Evolutionary conservation across 73 alveolate species (phyloP).

Genomic region (Symbiodinium natans): DNA sequence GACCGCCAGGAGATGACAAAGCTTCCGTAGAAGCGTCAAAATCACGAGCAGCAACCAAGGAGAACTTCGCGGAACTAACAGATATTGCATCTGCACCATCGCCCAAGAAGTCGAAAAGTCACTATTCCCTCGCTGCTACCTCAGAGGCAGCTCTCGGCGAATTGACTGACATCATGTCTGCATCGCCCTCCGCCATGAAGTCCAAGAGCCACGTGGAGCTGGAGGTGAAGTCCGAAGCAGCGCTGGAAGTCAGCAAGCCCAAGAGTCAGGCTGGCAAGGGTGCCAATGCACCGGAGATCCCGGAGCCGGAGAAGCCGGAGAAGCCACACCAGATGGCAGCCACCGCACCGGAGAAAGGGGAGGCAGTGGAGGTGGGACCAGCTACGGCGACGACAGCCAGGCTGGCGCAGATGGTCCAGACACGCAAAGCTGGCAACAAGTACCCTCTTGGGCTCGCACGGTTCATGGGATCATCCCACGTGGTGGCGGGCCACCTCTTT

Average conservation of each 20-base stretch:
- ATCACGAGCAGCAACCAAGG: neutral
- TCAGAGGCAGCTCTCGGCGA: neutral
- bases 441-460: slow-evolving; percentile 84
- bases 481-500: slow-evolving; percentile 69
- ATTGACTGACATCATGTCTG: neutral
- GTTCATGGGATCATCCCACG: slow-evolving; percentile 87
- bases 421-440: slow-evolving; percentile 47
- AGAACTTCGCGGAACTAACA: neutral
- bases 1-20: no score
- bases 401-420: neutral
- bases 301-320: neutral
- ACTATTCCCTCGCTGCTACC: neutral
- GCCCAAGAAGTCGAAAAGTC: neutral
- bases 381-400: neutral
- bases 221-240: slow-evolving; percentile 58
- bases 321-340: neutral
- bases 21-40: neutral
- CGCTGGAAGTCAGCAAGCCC: slow-evolving; percentile 15
- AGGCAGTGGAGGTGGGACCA: neutral
- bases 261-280: neutral
- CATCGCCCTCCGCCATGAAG: neutral
- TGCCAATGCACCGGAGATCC: neutral
- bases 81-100: neutral
- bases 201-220: slow-evolving; percentile 47
- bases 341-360: neutral